Conservation (phyloP, 805 yeast species). For the Saturnispora sanitii region DNA sequence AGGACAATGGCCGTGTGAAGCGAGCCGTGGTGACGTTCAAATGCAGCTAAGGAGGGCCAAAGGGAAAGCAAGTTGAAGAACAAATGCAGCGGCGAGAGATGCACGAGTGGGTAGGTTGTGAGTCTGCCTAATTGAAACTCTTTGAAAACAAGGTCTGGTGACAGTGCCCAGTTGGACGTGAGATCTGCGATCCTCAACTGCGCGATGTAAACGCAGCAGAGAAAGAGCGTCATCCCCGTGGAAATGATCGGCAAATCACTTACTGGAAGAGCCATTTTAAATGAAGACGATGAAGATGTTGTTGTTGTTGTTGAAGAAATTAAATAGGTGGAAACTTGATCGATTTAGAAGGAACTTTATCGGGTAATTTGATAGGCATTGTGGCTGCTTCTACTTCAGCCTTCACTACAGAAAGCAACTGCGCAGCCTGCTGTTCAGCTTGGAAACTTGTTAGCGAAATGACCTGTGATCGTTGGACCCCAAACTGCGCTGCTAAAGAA, state of each 20-base stretch:
- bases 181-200: not conserved
- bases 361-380: too few relatives aligned
- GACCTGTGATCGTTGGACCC: too few relatives aligned
- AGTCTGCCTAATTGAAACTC: slow-evolving; percentile 38
- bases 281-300: not conserved
- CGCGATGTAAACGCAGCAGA: not conserved
- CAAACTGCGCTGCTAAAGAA: too few relatives aligned
- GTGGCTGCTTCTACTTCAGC: too few relatives aligned
- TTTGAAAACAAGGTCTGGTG: slow-evolving; percentile 43
- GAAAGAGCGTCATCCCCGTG: slow-evolving; percentile 8
- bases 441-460: too few relatives aligned
- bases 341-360: too few relatives aligned
- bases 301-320: not conserved
- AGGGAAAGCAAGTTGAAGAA: slow-evolving; percentile 48
- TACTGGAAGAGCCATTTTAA: not conserved
- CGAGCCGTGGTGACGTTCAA: slow-evolving; percentile 71
- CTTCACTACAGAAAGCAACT: too few relatives aligned
- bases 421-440: too few relatives aligned
- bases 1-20: slow-evolving; percentile 75
- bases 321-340: too few relatives aligned
- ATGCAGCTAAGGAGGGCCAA: slow-evolving; percentile 49
- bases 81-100: slow-evolving; percentile 52
- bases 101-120: slow-evolving; percentile 70
- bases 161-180: slow-evolving; percentile 32
- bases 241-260: slow-evolving; percentile 9